Percentiles rank a stretch among this genome's conserved stretches.
phyloP scores from a whole-genome alignment of 345 rosid species.

The Melaleuca alternifolia region DNA sequence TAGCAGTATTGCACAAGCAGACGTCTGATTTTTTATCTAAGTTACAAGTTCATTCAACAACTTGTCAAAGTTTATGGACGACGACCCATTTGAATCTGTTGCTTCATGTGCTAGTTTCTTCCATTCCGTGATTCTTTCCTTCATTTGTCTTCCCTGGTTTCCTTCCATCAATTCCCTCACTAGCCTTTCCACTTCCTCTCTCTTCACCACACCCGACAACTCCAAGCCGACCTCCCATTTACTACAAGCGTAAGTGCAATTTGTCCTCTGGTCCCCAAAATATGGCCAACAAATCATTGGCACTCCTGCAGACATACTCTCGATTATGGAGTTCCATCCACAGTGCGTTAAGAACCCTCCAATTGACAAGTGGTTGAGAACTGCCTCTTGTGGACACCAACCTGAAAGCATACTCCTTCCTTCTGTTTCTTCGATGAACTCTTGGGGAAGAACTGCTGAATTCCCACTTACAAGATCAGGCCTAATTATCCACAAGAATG shows the following conservation, averaged over 20 bases:
- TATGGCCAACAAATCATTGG: not conserved
- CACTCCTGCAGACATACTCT: not conserved
- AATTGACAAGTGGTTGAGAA: not conserved
- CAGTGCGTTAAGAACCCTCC: not conserved
- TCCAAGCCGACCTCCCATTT: not conserved
- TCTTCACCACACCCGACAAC: not conserved
- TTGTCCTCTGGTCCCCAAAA: not conserved
- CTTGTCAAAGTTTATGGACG: not conserved
- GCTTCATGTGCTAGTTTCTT: not conserved
- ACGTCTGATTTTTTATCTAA: not conserved
- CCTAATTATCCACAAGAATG: not conserved
- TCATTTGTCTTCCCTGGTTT: not conserved
- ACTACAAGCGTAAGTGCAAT: not conserved
- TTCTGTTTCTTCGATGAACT: not conserved
- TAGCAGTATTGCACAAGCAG: not conserved
- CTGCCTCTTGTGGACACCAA: not conserved
- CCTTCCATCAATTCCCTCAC: not conserved
- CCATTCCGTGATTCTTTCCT: not conserved
- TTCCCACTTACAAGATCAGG: not conserved
- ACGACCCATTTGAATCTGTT: not conserved
- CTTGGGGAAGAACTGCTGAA: not conserved
- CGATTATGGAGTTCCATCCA: not conserved
- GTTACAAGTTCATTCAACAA: not conserved
- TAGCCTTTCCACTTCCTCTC: not conserved
- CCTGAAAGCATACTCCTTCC: not conserved